phyloP scores from a whole-genome alignment of 495 filamentous ascomycete species.

The Neurospora sp. region DNA sequence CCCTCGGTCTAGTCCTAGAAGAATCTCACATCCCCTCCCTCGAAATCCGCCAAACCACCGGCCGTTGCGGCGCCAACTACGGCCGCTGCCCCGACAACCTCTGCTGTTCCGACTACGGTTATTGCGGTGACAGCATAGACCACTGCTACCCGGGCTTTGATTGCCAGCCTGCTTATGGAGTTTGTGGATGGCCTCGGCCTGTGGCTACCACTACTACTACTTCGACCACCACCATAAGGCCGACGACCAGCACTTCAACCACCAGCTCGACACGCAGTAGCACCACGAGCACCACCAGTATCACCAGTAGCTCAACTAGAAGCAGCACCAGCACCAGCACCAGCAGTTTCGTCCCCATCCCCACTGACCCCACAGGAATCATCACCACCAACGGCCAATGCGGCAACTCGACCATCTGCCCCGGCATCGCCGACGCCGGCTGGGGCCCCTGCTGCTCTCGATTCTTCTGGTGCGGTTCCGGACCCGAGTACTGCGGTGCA shows the following conservation, averaged over 20 bases:
- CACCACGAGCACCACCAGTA: constrained; percentile 1
- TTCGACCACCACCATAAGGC: background rate
- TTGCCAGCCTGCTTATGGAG: constrained; percentile 38
- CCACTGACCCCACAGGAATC: background rate
- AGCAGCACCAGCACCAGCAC: background rate
- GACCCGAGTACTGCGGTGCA: constrained; percentile 37
- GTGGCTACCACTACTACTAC: constrained; percentile 5
- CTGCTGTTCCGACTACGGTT: constrained; percentile 40
- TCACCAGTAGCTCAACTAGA: background rate
- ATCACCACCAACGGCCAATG: constrained; percentile 24
- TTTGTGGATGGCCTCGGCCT: constrained; percentile 24
- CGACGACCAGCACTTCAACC: constrained; percentile 4
- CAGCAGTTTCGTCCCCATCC: constrained; percentile 2
- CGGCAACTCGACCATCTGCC: constrained; percentile 26
- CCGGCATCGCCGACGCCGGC: constrained; percentile 12
- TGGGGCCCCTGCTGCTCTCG: constrained; percentile 32
- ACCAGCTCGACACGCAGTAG: constrained; percentile 1
- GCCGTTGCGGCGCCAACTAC: constrained; percentile 10
- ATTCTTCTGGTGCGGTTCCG: constrained; percentile 42
- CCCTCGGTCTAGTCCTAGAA: too few relatives aligned
- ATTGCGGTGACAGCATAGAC: constrained; percentile 35
- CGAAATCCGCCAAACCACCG: constrained; percentile 8
- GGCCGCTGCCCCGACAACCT: constrained; percentile 15
- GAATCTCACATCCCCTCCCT: too few relatives aligned
- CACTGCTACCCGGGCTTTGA: constrained; percentile 40